Conservation (phyloP, 2,329 filamentous ascomycete genomes). For the Aspergillus intermedius region DNA sequence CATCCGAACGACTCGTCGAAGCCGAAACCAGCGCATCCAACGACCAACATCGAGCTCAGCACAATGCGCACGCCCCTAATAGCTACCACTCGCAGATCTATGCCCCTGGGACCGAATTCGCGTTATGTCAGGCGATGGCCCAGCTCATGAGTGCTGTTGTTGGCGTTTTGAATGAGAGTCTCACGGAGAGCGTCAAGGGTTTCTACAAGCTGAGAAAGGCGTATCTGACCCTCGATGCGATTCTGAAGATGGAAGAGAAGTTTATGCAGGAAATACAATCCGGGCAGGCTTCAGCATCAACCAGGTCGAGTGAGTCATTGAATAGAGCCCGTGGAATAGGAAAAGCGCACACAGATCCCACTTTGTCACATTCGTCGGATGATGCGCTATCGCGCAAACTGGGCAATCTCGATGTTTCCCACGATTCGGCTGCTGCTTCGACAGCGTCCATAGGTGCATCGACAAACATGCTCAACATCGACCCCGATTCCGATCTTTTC, state of each 20-base stretch:
- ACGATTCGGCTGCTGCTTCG: conserved; percentile 11
- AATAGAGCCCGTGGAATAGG: not conserved
- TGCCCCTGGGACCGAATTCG: conserved; percentile 77
- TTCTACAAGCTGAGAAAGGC: conserved; percentile 92
- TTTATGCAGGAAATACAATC: conserved; percentile 36
- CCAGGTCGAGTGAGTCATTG: conserved; percentile 5
- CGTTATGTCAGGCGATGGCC: conserved; percentile 73
- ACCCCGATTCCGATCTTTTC: conserved; percentile 58
- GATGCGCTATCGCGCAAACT: conserved; percentile 15
- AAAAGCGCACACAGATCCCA: not conserved
- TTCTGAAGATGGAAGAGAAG: conserved; percentile 67
- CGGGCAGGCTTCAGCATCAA: not conserved
- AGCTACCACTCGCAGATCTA: conserved; percentile 61
- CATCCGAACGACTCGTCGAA: conserved; percentile 62
- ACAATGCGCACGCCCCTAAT: conserved; percentile 48
- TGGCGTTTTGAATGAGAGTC: conserved; percentile 81
- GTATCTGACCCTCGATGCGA: conserved; percentile 71
- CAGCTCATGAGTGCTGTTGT: conserved; percentile 87
- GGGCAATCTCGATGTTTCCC: conserved; percentile 17
- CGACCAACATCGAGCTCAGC: conserved; percentile 69
- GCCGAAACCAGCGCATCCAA: conserved; percentile 71
- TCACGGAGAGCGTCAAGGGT: conserved; percentile 83
- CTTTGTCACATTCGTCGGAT: conserved; percentile 6
- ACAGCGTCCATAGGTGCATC: conserved; percentile 14
- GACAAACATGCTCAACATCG: conserved; percentile 36